Percentiles rank a stretch among this genome's conserved stretches.
Evolutionary conservation across 2,329 filamentous ascomycete species (phyloP).

Genomic region (Scytalidium lignicola): DNA sequence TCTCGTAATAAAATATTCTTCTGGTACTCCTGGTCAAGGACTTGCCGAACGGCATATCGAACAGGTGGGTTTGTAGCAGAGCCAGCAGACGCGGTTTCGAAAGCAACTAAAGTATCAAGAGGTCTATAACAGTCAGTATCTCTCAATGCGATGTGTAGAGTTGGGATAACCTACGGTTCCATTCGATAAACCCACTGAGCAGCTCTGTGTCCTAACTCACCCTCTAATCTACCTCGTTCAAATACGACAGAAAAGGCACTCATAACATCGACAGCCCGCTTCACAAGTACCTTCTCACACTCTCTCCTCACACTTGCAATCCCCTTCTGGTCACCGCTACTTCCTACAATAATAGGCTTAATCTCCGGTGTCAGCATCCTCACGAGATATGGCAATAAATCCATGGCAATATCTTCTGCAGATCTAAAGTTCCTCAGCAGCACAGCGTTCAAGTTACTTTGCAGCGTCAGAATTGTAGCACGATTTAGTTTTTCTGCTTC

Average conservation of each 20-base stretch:
- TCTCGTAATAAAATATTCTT: slow-evolving; percentile 66
- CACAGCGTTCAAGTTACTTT: slow-evolving; percentile 66
- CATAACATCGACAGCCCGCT: slow-evolving; percentile 74
- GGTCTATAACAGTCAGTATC: slow-evolving; percentile 33
- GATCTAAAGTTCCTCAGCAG: slow-evolving; percentile 76
- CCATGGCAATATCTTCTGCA: slow-evolving; percentile 69
- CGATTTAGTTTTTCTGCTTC: slow-evolving; percentile 78
- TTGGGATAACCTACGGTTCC: slow-evolving; percentile 69
- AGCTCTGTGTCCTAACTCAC: slow-evolving; percentile 52
- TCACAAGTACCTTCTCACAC: slow-evolving; percentile 74
- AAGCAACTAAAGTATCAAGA: slow-evolving; percentile 74
- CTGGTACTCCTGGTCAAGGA: slow-evolving; percentile 83
- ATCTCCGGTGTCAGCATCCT: slow-evolving; percentile 84
- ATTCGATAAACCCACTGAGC: slow-evolving; percentile 82
- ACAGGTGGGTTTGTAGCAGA: slow-evolving; percentile 58
- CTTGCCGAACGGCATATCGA: slow-evolving; percentile 88
- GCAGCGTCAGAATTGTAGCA: slow-evolving; percentile 67
- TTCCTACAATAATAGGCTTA: slow-evolving; percentile 82
- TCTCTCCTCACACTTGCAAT: slow-evolving; percentile 86
- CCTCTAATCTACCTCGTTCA: slow-evolving; percentile 74
- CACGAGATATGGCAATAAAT: slow-evolving; percentile 79
- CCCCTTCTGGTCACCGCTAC: slow-evolving; percentile 56
- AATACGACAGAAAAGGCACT: slow-evolving; percentile 76
- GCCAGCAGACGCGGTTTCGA: slow-evolving; percentile 58
- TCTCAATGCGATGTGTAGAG: background rate